Base-by-base conservation (phyloP, 31 red algal species). In the Asparagopsis taxiformis region DNA sequence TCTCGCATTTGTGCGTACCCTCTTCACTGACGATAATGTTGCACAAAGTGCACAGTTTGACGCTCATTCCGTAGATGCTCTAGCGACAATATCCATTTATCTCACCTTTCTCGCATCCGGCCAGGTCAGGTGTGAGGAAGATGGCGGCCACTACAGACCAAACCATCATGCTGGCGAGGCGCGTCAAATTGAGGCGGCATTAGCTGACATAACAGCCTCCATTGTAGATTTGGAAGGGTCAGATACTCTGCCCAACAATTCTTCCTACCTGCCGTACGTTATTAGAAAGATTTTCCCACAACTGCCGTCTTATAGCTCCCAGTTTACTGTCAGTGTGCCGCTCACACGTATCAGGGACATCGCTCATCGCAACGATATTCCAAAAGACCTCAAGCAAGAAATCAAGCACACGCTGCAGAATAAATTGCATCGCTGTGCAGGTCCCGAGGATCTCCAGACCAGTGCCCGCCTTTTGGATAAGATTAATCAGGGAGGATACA, bases 401-500 rank as follows among this genome's bases (percentile, higher is more conserved):
- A 93, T 93, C 43, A 93, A 93, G 52, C 90, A 87, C 36, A 86
- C 61, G 21, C 74, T 93, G 6, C 90, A 93, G 65, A 93, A 93
- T 75, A 93, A 93, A 74, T 36, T 93, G 13, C 90, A 93, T 66
- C 81, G 90, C 13, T 87, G 90, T 41, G 80, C 80, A 2, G 90
- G 90, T 5, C 90, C 90, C 8, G 90, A 93, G 48, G 90, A 93
- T 48, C 38, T 93, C 20, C 74, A 86, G 34, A 93, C 90, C 11
- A 73, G 73, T 33, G 70, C 49, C 11, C 52, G 52, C 50, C 50
- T 92, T 30, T 35, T 92, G 19, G 73, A 84, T 6, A 39, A 71
- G 23, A 79, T 92, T 51, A 70, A 74, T 30, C 24, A 57, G 23
- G 61, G 70, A 2, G 79, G 55, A 37, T 92, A 72, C 55, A 78